A percentile compares a stretch with the other conserved stretches of the same genome.
Conservation (phyloP, 352 stramenopile genomes). For the Globisporangium canariense region DNA sequence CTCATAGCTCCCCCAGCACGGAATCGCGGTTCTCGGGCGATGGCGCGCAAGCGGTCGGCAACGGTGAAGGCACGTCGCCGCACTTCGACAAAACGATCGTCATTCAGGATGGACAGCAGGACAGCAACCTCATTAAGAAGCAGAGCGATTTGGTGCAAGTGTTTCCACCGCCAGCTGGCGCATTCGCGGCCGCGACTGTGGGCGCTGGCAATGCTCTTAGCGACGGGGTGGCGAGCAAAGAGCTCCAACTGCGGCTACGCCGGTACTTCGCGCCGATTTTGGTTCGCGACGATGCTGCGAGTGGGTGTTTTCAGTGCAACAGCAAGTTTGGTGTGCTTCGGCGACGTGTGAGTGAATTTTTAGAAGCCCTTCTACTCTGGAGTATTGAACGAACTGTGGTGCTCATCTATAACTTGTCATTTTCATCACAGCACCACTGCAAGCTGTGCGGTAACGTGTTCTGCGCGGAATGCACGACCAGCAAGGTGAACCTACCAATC, state of each 20-base stretch:
- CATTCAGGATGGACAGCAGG: neutral
- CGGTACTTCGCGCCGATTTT: conserved; percentile 63
- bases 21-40: conserved; percentile 1
- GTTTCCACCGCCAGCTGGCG: conserved; percentile 11
- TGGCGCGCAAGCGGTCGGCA: neutral
- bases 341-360: conserved; percentile 34
- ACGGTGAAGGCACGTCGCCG: neutral
- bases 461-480: conserved; percentile 71
- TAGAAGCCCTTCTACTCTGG: too few relatives aligned
- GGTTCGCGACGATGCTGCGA: conserved; percentile 39
- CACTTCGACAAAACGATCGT: conserved; percentile 12
- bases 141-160: conserved; percentile 21
- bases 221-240: conserved; percentile 21
- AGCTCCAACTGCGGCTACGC: conserved; percentile 35
- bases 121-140: conserved; percentile 15
- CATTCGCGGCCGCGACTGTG: conserved; percentile 18
- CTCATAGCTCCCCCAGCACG: neutral
- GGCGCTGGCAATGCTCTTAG: conserved; percentile 13
- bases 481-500: conserved; percentile 64
- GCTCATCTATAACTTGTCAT: conserved; percentile 1
- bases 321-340: conserved; percentile 76
- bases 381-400: neutral
- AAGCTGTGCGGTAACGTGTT: conserved; percentile 71
- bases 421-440: conserved; percentile 53
- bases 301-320: conserved; percentile 56